Base-by-base conservation (phyloP, 2,329 filamentous ascomycete genomes). In the Aspergillus sergii region DNA sequence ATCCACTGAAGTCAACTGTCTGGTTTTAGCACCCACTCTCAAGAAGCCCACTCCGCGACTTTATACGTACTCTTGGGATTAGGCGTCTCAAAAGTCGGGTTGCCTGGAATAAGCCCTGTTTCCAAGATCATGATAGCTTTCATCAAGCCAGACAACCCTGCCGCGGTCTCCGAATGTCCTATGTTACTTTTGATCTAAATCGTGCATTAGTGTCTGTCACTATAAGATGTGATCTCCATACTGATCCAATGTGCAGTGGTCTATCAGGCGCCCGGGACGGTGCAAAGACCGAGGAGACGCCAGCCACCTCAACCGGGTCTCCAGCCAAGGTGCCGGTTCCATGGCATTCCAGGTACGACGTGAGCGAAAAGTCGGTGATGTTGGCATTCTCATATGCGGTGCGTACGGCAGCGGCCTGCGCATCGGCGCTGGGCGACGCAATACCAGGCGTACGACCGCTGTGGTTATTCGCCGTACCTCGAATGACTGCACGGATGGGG, bases 141-240 rank as follows among this genome's bases (percentile, higher is more conserved):
- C 19, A 72, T 67, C 8, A 73, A 54, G 3, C 60, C 59, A 4
- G 65, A 60, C 14, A 69, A n/a, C 8, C 67, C 68, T 2, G 63
- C 57, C 3, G 62, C 68, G 2, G 58, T n/a, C 45, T 69, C 61
- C 19, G 55, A 60, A 61, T 32, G 64, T 0, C 69, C 66, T 10
- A 65, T 62, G 19, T 64, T 68, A 30, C 79, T 74, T 64, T 81
- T 82, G 10, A 75, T 66, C 26, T 86, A 84, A 36, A 23, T 11
- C 1, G 3, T 10, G 12, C 30, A 16, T 54, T 10, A 54, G 51
- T 36, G 12, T 36, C 19, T 21, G 11, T 36, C 21, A 14, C 6
- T 14, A 1, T 14, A 32, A 8, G 19, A 36, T 12, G 6, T 12
- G 85, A 14, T 85, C 82, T 69, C 88, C 85, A 0, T 36, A 68